Base-by-base conservation (phyloP, 305 asterid genomes). In the Fraxinus angustifolia region DNA sequence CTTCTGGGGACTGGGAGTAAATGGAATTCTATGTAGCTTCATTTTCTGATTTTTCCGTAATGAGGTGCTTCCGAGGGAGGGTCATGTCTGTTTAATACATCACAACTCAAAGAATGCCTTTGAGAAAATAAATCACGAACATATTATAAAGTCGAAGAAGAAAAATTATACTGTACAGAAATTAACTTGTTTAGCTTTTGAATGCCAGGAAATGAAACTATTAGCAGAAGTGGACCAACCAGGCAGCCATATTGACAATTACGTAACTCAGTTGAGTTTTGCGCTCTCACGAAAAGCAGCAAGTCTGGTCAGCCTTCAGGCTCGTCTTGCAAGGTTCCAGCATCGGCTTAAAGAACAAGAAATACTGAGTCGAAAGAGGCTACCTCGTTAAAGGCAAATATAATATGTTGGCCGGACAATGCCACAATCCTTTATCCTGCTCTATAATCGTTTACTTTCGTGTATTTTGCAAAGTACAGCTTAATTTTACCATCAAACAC, bases 211-310 rank as follows among this genome's bases (percentile, higher is more conserved):
- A 91, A 93, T 95, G 98, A 93, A 93, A 84, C 82, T 95, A 80
- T 86, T 95, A 86, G 96, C 98, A 0, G 98, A 93, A 85, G 97
- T 93, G 80, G 98, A 92, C 90, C 94, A 91, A 87, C 99, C 97
- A 23, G 97, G 99, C 77, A 92, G 96, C 90, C 98, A 89, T 19
- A 92, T 95, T 8, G 94, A 95, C 85, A 92, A 88, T 81, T 95
- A 95, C 50, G 94, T 93, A 85, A 83, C 97, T 8, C 98, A 94
- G 71, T 87, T 94, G 88, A 92, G 94, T 85, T 93, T 92, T 33
- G 91, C 93, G 73, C 97, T 94, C 80, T 93, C 99, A 0, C 95
- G 97, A 81, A 96, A 96, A 89, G 98, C 98, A 35, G 93, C 97
- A 85, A 92, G 92, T 85, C 90, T 93, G 70, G 97, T 96, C 80